A percentile compares a stretch with the other conserved stretches of the same genome.
Evolutionary conservation across 2,329 filamentous ascomycete genomes (phyloP).

Genomic region (Pseudocercospora pini-densiflorae): DNA sequence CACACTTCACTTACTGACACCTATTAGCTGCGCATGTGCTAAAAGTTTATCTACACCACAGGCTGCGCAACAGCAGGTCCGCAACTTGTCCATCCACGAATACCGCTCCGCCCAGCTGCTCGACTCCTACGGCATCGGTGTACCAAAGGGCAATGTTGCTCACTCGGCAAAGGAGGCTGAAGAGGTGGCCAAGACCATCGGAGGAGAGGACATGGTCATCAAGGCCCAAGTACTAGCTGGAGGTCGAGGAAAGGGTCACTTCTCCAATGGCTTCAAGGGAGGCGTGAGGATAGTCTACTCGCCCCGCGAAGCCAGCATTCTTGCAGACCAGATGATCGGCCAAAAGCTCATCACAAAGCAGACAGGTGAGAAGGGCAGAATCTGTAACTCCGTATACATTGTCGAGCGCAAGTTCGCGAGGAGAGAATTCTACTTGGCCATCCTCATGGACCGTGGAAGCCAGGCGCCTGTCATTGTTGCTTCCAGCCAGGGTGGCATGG

Average conservation of each 20-base stretch:
- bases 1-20: background rate
- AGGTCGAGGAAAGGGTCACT: slow-evolving; percentile 95
- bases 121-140: slow-evolving; percentile 87
- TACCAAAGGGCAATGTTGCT: slow-evolving; percentile 88
- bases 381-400: slow-evolving; percentile 98
- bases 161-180: slow-evolving; percentile 85
- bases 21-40: slow-evolving; percentile 20
- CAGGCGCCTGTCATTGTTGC: slow-evolving; percentile 96
- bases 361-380: slow-evolving; percentile 88
- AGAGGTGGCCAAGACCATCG: slow-evolving; percentile 85
- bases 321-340: slow-evolving; percentile 99
- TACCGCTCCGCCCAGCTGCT: slow-evolving; percentile 95
- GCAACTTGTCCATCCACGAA: slow-evolving; percentile 96
- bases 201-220: slow-evolving; percentile 96
- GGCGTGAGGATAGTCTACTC: slow-evolving; percentile 99
- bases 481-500: slow-evolving; percentile 98
- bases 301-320: slow-evolving; percentile 92
- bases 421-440: slow-evolving; percentile 97
- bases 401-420: slow-evolving; percentile 99
- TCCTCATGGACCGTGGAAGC: slow-evolving; percentile 94
- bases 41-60: slow-evolving; percentile 45
- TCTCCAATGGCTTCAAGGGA: slow-evolving; percentile 98
- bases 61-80: slow-evolving; percentile 71
- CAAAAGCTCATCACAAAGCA: slow-evolving; percentile 99
- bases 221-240: slow-evolving; percentile 99